phyloP scores from a whole-genome alignment of 139 green algal genomes.

The Chlamydomonas sphaeroides region DNA sequence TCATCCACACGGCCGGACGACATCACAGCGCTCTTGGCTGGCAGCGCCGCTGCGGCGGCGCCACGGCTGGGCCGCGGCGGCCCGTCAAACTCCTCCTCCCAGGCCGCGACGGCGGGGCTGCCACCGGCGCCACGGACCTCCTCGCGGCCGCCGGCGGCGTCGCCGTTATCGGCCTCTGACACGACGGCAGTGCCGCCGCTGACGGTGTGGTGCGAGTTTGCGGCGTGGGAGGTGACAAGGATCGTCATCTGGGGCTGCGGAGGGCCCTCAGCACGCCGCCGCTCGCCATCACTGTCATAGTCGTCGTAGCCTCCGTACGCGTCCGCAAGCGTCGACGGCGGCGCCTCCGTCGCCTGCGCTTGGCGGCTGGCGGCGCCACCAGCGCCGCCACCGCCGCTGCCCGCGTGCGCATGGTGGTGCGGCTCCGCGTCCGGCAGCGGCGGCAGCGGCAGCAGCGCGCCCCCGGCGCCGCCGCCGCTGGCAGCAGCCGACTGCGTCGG shows the following conservation, averaged over 20 bases:
- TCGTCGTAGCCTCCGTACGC: slow-evolving; percentile 19
- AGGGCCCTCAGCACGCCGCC: slow-evolving; percentile 13
- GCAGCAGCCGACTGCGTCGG: not conserved
- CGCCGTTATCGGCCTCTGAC: slow-evolving; percentile 30
- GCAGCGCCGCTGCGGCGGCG: slow-evolving; percentile 23
- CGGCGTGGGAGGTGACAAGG: slow-evolving; percentile 34
- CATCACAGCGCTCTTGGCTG: slow-evolving; percentile 25
- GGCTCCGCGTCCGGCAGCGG: not conserved
- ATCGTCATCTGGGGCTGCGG: slow-evolving; percentile 40
- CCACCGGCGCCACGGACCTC: not conserved
- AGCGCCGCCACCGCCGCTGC: not conserved
- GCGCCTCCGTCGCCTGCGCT: not conserved
- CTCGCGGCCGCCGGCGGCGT: not conserved
- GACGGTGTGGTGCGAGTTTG: slow-evolving; percentile 38
- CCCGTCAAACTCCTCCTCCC: slow-evolving; percentile 39
- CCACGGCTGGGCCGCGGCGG: not conserved
- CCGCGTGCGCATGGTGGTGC: not conserved
- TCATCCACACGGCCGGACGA: slow-evolving; percentile 1
- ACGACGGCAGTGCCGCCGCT: slow-evolving; percentile 34
- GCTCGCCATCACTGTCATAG: slow-evolving; percentile 12
- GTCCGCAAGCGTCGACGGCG: slow-evolving; percentile 14
- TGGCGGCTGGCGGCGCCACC: not conserved
- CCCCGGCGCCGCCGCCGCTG: not conserved
- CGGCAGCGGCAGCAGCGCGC: not conserved
- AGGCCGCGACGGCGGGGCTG: slow-evolving; percentile 19